Evolutionary conservation across 495 filamentous ascomycete genomes (phyloP).

Genomic region (Neurospora tetraspora): DNA sequence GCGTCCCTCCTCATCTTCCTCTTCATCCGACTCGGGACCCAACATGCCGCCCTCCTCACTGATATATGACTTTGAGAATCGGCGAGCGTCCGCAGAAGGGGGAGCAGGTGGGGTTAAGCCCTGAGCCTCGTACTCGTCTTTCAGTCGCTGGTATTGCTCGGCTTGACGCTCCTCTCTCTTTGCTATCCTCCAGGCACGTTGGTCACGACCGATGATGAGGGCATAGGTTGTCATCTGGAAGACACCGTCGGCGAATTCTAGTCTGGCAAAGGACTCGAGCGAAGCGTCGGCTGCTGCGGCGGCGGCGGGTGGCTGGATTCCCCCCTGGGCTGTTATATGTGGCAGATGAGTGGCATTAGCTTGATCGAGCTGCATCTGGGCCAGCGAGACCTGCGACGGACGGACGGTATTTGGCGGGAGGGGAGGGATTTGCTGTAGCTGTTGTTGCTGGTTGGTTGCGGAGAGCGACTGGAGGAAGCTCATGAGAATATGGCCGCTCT

Average conservation of each 20-base stretch:
- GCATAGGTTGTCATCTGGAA: constrained; percentile 45
- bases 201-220: constrained; percentile 41
- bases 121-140: constrained; percentile 26
- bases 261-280: constrained; percentile 40
- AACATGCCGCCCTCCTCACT: constrained; percentile 44
- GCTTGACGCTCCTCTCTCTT: constrained; percentile 31
- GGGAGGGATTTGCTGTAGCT: constrained; percentile 4
- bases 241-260: constrained; percentile 41
- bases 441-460: constrained; percentile 6
- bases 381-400: constrained; percentile 21
- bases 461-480: constrained; percentile 12
- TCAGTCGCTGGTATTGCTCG: constrained; percentile 25
- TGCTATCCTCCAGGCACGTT: constrained; percentile 34
- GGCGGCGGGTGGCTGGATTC: constrained; percentile 12
- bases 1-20: constrained; percentile 18
- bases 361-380: constrained; percentile 9
- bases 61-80: constrained; percentile 43
- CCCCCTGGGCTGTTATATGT: background rate
- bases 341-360: background rate
- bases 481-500: constrained; percentile 13
- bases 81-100: constrained; percentile 26
- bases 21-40: constrained; percentile 38
- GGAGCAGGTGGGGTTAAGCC: constrained; percentile 32
- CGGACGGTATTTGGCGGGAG: constrained; percentile 18
- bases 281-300: constrained; percentile 19